phyloP scores from a whole-genome alignment of 2,329 filamentous ascomycete species.

The Colletotrichum phormii region DNA sequence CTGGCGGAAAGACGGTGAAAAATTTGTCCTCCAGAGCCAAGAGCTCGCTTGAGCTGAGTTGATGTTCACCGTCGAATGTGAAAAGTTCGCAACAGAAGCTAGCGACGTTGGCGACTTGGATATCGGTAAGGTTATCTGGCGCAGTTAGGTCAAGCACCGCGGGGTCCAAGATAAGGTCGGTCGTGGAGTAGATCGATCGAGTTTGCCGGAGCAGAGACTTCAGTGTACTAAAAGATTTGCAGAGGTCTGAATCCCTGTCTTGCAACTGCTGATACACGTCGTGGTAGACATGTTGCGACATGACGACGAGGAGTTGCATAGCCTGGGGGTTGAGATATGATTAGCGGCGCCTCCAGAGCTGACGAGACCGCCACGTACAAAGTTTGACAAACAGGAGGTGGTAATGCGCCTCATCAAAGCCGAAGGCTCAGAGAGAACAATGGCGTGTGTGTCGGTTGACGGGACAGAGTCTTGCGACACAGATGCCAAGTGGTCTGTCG shows the following conservation, averaged over 20 bases:
- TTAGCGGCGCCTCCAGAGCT: conserved; percentile 34
- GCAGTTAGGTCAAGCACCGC: conserved; percentile 45
- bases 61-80: conserved; percentile 54
- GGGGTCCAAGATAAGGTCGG: conserved; percentile 47
- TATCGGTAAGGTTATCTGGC: conserved; percentile 48
- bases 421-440: conserved; percentile 50
- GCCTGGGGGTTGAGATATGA: conserved; percentile 42
- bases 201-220: conserved; percentile 48
- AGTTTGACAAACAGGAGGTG: conserved; percentile 52
- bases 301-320: conserved; percentile 51
- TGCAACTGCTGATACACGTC: conserved; percentile 48
- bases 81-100: conserved; percentile 54
- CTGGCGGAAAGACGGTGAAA: conserved; percentile 54
- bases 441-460: conserved; percentile 40
- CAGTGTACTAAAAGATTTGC: conserved; percentile 46
- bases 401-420: conserved; percentile 52
- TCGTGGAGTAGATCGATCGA: conserved; percentile 47
- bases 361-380: conserved; percentile 47
- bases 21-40: conserved; percentile 57
- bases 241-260: conserved; percentile 48
- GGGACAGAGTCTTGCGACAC: conserved; percentile 37
- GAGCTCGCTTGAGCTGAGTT: conserved; percentile 48
- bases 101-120: conserved; percentile 62
- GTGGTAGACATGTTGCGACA: conserved; percentile 51
- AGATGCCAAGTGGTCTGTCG: conserved; percentile 25